These are phyloP conservation scores for Solanum appendiculatum DNA, from an alignment of 257 asterid genomes.

Conservation along the genomic window DNA sequence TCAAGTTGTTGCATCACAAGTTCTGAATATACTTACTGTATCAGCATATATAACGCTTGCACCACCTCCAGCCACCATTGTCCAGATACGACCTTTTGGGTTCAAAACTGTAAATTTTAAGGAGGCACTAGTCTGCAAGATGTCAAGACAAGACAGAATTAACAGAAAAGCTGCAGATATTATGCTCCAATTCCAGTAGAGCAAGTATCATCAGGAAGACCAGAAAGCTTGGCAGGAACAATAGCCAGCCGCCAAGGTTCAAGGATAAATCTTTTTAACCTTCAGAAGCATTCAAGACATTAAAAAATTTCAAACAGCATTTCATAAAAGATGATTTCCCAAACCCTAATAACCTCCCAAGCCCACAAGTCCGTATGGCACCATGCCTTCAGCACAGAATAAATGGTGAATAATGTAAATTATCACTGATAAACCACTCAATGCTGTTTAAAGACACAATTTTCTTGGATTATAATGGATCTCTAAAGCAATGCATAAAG, in stretches of 20 bases:
- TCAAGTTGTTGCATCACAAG: not conserved
- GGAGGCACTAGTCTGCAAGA: conserved; percentile 86
- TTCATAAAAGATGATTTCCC: not conserved
- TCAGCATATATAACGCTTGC: conserved; percentile 96
- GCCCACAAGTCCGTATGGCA: not conserved
- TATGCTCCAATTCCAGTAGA: not conserved
- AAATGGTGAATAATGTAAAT: not conserved
- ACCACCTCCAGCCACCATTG: conserved; percentile 99
- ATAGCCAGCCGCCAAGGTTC: not conserved
- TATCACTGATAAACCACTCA: not conserved
- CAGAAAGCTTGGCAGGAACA: not conserved
- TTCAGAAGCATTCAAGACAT: not conserved
- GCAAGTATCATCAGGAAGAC: not conserved
- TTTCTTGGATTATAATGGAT: not conserved
- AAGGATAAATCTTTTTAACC: not conserved
- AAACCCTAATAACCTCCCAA: not conserved
- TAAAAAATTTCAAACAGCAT: not conserved
- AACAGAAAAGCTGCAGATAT: not conserved
- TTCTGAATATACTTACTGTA: conserved; percentile 50
- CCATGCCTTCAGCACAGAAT: not conserved
- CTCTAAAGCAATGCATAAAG: not conserved
- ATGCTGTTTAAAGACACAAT: not conserved
- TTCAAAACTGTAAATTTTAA: conserved; percentile 87
- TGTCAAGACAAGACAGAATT: not conserved
- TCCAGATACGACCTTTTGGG: conserved; percentile 97